phyloP scores from a whole-genome alignment of 2,329 filamentous ascomycete species.

The Akanthomyces dipterigenus region DNA sequence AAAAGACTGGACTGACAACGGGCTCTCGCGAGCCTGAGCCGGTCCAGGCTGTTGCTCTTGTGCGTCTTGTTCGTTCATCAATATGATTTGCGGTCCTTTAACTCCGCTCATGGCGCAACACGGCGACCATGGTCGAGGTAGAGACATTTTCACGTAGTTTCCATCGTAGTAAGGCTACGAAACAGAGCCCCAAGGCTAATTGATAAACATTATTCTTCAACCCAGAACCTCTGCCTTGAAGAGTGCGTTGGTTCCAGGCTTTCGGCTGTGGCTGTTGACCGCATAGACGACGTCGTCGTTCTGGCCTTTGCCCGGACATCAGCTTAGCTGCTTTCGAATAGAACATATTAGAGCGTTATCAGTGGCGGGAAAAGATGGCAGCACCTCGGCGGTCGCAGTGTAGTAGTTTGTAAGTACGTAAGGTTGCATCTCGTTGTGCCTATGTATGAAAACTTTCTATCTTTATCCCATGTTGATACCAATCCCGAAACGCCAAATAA shows the following conservation, averaged over 20 bases:
- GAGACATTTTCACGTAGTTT: no score
- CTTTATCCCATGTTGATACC: not conserved
- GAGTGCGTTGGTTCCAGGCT: no score
- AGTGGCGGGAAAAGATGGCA: not conserved
- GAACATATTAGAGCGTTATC: not conserved
- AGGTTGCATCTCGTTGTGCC: not conserved
- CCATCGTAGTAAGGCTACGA: no score
- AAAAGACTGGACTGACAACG: not conserved
- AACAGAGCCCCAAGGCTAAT: no score
- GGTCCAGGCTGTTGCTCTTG: not conserved
- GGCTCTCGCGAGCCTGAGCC: not conserved
- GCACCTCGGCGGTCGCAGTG: not conserved
- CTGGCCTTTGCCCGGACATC: not conserved
- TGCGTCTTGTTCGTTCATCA: not conserved
- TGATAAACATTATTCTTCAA: no score
- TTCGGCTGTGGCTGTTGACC: not conserved
- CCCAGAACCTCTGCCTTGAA: no score
- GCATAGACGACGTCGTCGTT: not conserved
- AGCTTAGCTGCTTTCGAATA: not conserved
- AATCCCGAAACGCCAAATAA: not conserved
- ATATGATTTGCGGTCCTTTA: not conserved
- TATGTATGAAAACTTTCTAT: not conserved
- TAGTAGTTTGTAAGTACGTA: not conserved
- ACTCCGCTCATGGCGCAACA: not conserved
- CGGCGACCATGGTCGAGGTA: no score